Evolutionary conservation across 768 basidiomycete genomes (phyloP), one percentile per base, ranked within the genome.

Genomic region (Filobasidium wieringae): DNA sequence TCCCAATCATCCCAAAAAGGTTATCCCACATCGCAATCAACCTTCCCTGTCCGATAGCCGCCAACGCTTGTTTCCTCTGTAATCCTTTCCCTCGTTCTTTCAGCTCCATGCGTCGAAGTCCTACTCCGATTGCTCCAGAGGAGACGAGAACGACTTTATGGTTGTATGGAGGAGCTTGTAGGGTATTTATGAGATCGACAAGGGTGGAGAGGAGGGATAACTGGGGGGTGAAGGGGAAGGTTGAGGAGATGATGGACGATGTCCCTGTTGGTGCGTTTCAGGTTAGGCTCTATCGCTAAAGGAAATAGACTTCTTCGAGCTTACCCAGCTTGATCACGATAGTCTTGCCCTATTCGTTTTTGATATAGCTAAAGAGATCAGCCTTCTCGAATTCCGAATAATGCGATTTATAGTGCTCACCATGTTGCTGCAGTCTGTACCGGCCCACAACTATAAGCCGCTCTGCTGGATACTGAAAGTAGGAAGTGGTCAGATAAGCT

Each of bases 21-120:
- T 95, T 91, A 70, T 99, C 95, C 88, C 88, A 99, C 11, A 99
- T 77, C 0, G 90, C 92, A 57, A 97, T 97, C 26, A 99, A 79
- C 55, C 95, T 79, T 8, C 95, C 92, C 76, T 99, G 95, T 0
- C 95, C 95, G 50, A 97, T 90, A 0, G 95, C 93, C 31, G 93
- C 93, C 50, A 97, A 76, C 11, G 95, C 95, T 89, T 97, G 92
- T 75, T 92, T 95, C 51, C 88, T 88, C 1, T 86, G 84, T 22
- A 99, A 75, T 60, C 80, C 84, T 66, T 92, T 93, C 2, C 91
- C 88, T 53, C 81, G 78, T 53, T 80, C 83, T 12, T 83, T 78
- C 60, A 95, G 75, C 33, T 83, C 79, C 95, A 99, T 97, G 37
- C 91, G 80, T 71, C 90, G 85, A 60, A 97, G 72, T 0, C 95